A percentile compares a stretch with the other conserved stretches of the same genome.
Conservation (phyloP, 2,329 filamentous ascomycete genomes). For the Thelonectria olida region DNA sequence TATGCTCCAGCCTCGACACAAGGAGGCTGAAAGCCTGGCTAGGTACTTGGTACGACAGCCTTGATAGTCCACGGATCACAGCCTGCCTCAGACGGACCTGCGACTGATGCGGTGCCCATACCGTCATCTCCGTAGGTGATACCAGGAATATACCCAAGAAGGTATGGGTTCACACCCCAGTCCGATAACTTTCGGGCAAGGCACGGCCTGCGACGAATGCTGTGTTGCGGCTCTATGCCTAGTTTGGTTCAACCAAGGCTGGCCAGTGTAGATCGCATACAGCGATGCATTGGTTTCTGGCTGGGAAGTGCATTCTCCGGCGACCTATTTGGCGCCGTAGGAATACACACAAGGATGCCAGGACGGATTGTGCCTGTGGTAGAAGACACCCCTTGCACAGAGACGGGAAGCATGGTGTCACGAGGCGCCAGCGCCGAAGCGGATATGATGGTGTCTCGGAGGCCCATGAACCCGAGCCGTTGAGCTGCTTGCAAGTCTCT, state of each 20-base stretch:
- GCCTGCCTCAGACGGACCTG: no score
- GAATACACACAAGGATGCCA: no score
- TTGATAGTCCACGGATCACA: no score
- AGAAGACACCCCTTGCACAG: not conserved
- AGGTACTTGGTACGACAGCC: no score
- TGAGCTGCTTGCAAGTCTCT: not conserved
- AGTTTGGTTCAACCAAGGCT: not conserved
- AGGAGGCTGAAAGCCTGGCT: no score
- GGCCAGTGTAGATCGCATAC: not conserved
- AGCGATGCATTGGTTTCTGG: not conserved
- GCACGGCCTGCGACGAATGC: not conserved
- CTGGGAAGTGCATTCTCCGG: not conserved
- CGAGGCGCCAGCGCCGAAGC: not conserved
- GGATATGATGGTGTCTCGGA: slow-evolving; percentile 8
- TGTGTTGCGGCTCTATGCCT: not conserved
- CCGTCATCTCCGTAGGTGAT: not conserved
- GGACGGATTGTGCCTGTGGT: not conserved
- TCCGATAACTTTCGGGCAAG: not conserved
- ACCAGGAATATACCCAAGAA: not conserved
- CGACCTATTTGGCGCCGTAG: not conserved
- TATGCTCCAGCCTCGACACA: not conserved
- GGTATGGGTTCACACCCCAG: not conserved
- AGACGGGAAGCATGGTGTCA: not conserved
- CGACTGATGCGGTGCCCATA: not conserved
- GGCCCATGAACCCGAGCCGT: not conserved